Evolutionary conservation across 148 eudicot species (phyloP).

Genomic region (Rheum nobile): DNA sequence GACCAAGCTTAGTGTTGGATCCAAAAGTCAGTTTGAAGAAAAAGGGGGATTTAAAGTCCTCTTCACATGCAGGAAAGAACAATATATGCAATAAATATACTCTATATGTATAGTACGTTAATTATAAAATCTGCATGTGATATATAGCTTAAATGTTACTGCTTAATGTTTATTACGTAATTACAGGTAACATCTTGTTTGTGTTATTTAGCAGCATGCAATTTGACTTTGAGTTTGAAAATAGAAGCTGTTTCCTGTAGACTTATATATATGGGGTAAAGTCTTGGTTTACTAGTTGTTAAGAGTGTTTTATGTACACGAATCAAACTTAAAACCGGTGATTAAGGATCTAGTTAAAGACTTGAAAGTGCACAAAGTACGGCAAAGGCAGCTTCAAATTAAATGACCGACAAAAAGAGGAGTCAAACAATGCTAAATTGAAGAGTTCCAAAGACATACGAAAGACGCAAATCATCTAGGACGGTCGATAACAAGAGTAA

Average conservation of each 20-base stretch:
- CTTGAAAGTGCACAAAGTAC: neutral
- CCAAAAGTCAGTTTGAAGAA: slow-evolving; percentile 1
- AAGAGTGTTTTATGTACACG: neutral
- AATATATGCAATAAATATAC: neutral
- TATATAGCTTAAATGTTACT: slow-evolving; percentile 2
- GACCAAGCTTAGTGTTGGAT: neutral
- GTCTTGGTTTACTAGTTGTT: neutral
- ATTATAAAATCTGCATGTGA: neutral
- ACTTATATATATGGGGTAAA: neutral
- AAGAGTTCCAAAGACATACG: neutral
- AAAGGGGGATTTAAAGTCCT: neutral
- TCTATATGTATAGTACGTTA: neutral
- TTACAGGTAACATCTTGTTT: neutral
- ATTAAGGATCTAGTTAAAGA: slow-evolving; percentile 1
- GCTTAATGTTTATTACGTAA: neutral
- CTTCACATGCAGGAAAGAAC: slow-evolving; percentile 1
- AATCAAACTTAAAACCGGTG: neutral
- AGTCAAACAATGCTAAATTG: neutral
- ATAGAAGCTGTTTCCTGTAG: too few species aligned
- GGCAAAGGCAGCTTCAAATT: neutral
- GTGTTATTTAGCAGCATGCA: neutral
- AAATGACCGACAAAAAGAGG: neutral
- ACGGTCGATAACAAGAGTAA: neutral
- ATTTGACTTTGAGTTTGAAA: neutral
- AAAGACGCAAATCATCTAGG: neutral